Base-by-base conservation (phyloP, 306 rosid genomes). In the Senna siamea region DNA sequence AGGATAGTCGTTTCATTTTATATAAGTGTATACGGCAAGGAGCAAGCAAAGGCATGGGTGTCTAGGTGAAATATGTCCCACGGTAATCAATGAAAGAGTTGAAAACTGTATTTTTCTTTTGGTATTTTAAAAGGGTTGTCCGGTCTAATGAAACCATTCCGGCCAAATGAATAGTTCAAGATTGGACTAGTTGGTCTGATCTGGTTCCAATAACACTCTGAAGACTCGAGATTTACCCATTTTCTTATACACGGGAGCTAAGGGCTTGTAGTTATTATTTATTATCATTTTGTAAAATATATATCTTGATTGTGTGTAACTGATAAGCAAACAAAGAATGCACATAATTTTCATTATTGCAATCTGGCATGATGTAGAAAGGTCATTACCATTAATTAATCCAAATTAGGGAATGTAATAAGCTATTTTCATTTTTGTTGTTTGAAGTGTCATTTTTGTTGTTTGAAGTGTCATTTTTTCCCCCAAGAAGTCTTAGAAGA, bases 301-400 rank as follows among this genome's bases (percentile, higher is more conserved):
- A 32, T 17, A 15, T 59, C 23, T 15, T 30, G 4, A n/a, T 32
- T 58, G 4, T 32, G 66, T 30, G 66, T 59, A 59, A 59, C 44
- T 59, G 23, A 59, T 59, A 32, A n/a, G 66, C 44, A 34, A 59
- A 32, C 43, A 57, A 28, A 57, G 63, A 14, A 57, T 57, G 63
- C 3, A n/a, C 63, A 57, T 57, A 57, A 26, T 7, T 56, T 26
- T 13, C 62, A 57, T n/a, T 14, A 28, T 28, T 5, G 6, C 63
- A 28, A 1, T 28, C 19, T 57, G 40, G 12, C 11, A 57, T 57
- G 5, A 28, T 28, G 11, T 35, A 57, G 12, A 6, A 14, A 28
- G 63, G 40, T 57, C 40, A 14, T 56, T 56, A 56, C 5, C 5
- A 56, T 23, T 56, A 26, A 56, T 12, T 56, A 12, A 56, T 26